A percentile compares a stretch with the other conserved stretches of the same genome.
phyloP scores from a whole-genome alignment of 164 flowering plant species.

The Brasenia schreberi region DNA sequence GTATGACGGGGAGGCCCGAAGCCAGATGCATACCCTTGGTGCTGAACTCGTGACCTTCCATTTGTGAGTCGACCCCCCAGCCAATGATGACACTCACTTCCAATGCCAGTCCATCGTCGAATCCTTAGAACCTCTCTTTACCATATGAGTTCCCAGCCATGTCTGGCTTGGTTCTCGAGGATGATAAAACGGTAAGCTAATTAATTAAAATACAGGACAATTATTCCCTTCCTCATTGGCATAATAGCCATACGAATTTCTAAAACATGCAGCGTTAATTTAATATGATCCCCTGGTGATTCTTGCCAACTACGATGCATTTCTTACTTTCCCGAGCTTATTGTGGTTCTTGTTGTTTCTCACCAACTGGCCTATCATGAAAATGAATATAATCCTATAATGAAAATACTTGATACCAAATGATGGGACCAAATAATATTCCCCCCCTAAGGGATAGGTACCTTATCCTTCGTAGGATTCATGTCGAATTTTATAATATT shows the following conservation, averaged over 20 bases:
- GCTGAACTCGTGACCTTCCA: too few species aligned
- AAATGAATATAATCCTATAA: neutral
- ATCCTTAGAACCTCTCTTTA: neutral
- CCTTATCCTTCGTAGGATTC: neutral
- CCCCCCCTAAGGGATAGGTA: neutral
- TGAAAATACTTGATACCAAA: too few species aligned
- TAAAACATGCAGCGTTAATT: neutral
- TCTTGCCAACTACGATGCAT: neutral
- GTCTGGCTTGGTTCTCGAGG: neutral
- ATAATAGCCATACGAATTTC: neutral
- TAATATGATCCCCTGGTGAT: neutral
- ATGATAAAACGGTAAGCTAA: neutral
- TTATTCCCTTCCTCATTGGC: neutral
- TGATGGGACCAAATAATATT: neutral
- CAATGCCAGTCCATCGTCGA: too few species aligned
- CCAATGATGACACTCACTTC: too few species aligned
- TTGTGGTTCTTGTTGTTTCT: neutral
- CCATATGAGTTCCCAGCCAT: neutral
- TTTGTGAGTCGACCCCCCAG: too few species aligned
- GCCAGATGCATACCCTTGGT: too few species aligned
- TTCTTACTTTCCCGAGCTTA: neutral
- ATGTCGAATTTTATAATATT: neutral
- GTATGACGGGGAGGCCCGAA: too few species aligned
- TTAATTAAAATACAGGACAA: neutral
- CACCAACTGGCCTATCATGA: neutral